phyloP scores from a whole-genome alignment of 2,329 filamentous ascomycete genomes.

The Penicillium italicum region DNA sequence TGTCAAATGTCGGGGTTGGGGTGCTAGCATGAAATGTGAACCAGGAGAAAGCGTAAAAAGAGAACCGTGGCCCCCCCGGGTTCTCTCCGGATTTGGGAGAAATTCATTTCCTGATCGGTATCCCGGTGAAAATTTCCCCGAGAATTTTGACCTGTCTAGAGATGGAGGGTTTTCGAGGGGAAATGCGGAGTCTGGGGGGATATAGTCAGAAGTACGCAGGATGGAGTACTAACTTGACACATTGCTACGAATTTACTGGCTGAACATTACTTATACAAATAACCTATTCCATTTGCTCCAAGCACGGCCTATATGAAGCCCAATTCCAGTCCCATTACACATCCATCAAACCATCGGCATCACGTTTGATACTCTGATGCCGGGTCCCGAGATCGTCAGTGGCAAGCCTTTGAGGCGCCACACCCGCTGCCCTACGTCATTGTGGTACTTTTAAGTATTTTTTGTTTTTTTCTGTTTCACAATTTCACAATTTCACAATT shows the following conservation, averaged over 20 bases:
- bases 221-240: background rate
- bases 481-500: too few species aligned
- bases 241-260: background rate
- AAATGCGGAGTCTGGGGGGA: slow-evolving; percentile 21
- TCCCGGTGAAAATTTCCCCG: slow-evolving; percentile 18
- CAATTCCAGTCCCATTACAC: background rate
- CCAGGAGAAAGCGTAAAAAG: slow-evolving; percentile 4
- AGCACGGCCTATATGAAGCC: background rate
- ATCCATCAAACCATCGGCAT: background rate
- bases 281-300: background rate
- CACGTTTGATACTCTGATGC: background rate
- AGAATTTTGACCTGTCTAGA: slow-evolving; percentile 1
- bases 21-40: background rate
- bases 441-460: background rate
- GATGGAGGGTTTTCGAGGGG: slow-evolving; percentile 6
- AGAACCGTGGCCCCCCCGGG: slow-evolving; percentile 6
- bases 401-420: background rate
- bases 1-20: background rate
- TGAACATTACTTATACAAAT: background rate
- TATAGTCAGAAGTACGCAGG: background rate
- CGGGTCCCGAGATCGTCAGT: background rate
- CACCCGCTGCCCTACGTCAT: slow-evolving; percentile 7
- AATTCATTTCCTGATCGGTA: slow-evolving; percentile 17
- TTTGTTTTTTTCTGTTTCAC: too few species aligned
- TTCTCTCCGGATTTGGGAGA: slow-evolving; percentile 13